A percentile compares a stretch with the other conserved stretches of the same genome.
Conservation (phyloP, 345 rosid genomes). For the Hirschfeldia incana region DNA sequence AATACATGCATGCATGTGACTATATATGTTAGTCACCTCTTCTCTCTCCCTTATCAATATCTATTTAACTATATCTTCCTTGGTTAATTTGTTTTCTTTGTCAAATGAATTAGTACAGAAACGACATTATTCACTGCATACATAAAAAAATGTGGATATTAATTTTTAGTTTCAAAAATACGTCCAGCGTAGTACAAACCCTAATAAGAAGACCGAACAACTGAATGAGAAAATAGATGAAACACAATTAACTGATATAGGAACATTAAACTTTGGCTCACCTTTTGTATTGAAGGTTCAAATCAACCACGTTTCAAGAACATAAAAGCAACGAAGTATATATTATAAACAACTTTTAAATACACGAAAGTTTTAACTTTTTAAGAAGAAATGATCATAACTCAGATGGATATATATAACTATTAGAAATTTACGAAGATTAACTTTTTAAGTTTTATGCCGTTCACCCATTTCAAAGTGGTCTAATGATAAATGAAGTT, state of each 20-base stretch:
- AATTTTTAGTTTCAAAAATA: background rate
- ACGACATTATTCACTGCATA: background rate
- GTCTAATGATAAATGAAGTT: no score
- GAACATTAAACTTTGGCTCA: background rate
- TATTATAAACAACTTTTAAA: background rate
- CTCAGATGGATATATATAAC: background rate
- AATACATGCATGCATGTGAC: slow-evolving; percentile 19
- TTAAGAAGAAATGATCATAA: background rate
- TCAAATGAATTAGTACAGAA: background rate
- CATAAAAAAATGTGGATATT: background rate
- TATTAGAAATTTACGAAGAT: background rate
- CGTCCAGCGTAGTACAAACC: background rate
- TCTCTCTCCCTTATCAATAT: slow-evolving; percentile 31
- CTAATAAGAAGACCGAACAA: background rate
- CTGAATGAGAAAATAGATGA: background rate
- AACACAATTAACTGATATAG: background rate
- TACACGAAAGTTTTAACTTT: background rate
- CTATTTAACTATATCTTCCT: background rate
- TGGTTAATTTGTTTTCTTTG: background rate
- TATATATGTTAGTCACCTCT: slow-evolving; percentile 15
- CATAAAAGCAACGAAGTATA: background rate
- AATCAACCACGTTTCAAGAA: background rate
- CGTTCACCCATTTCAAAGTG: no score
- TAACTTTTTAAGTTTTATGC: background rate
- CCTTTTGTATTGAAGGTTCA: background rate